Evolutionary conservation across 2,329 filamentous ascomycete genomes (phyloP).

Genomic region (Paraconiothyrium sp.): DNA sequence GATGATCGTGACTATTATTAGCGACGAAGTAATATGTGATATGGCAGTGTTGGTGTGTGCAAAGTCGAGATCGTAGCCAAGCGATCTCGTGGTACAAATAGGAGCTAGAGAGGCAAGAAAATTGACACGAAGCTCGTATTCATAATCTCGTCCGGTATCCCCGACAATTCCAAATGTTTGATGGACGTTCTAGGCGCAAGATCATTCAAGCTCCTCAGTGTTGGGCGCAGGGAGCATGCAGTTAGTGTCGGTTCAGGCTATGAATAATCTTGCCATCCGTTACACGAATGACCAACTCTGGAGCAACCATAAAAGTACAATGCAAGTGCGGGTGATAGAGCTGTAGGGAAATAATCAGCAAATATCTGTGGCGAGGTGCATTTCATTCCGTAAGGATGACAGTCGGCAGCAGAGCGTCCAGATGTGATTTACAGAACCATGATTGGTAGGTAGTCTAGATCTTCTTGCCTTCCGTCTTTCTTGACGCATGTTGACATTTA

Average conservation of each 20-base stretch:
- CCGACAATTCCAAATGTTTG: background rate
- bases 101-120: background rate
- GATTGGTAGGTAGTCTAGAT: too few relatives aligned
- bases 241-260: background rate
- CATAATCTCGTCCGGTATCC: background rate
- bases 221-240: background rate
- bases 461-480: too few relatives aligned
- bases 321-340: background rate
- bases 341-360: background rate
- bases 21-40: constrained; percentile 10
- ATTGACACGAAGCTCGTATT: constrained; percentile 15
- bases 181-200: constrained; percentile 1
- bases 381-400: background rate
- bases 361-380: background rate
- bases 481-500: too few relatives aligned
- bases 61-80: constrained; percentile 14
- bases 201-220: background rate
- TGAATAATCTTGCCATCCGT: background rate
- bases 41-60: constrained; percentile 7
- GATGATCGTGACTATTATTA: constrained; percentile 9
- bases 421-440: too few relatives aligned
- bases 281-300: background rate
- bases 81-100: background rate
- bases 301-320: background rate
- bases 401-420: background rate